Percentiles rank a stretch among this genome's conserved stretches.
phyloP scores from a whole-genome alignment of 2,329 filamentous ascomycete species.

The Neonectria hederae region DNA sequence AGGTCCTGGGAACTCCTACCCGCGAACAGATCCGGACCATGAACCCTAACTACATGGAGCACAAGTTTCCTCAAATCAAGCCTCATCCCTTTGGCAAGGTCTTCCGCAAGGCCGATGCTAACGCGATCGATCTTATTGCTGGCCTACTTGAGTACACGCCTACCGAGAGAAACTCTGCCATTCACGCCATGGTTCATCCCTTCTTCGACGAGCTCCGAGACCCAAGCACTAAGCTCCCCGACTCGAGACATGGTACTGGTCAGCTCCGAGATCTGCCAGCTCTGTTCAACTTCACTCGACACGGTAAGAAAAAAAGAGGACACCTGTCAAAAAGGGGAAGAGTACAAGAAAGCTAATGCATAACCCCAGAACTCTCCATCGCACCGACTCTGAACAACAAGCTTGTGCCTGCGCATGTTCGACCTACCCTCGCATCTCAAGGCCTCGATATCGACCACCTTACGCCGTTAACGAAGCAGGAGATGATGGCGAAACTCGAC shows the following conservation, averaged over 20 bases:
- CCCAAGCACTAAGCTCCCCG: slow-evolving; percentile 88
- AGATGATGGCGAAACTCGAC: slow-evolving; percentile 98
- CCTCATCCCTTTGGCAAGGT: slow-evolving; percentile 99
- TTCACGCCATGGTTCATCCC: slow-evolving; percentile 97
- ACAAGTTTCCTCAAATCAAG: slow-evolving; percentile 99
- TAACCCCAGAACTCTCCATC: slow-evolving; percentile 89
- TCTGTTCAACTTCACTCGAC: slow-evolving; percentile 92
- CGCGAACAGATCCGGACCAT: slow-evolving; percentile 98
- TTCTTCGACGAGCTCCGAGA: slow-evolving; percentile 98
- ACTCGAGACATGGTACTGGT: slow-evolving; percentile 89
- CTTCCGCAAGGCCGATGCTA: slow-evolving; percentile 93
- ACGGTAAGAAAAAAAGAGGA: slow-evolving; percentile 71
- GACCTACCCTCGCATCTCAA: slow-evolving; percentile 75
- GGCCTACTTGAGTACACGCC: slow-evolving; percentile 96
- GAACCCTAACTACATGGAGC: slow-evolving; percentile 99
- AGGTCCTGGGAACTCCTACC: slow-evolving; percentile 95
- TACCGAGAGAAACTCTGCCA: slow-evolving; percentile 89
- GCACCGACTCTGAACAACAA: slow-evolving; percentile 85
- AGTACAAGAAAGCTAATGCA: slow-evolving; percentile 24
- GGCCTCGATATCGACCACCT: slow-evolving; percentile 95
- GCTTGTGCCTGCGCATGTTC: slow-evolving; percentile 86
- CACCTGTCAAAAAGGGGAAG: background rate
- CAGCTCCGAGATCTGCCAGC: slow-evolving; percentile 82
- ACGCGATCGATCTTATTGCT: slow-evolving; percentile 94
- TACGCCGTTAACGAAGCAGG: slow-evolving; percentile 87